phyloP scores from a whole-genome alignment of 345 rosid genomes.

The Eucalyptus regnans region DNA sequence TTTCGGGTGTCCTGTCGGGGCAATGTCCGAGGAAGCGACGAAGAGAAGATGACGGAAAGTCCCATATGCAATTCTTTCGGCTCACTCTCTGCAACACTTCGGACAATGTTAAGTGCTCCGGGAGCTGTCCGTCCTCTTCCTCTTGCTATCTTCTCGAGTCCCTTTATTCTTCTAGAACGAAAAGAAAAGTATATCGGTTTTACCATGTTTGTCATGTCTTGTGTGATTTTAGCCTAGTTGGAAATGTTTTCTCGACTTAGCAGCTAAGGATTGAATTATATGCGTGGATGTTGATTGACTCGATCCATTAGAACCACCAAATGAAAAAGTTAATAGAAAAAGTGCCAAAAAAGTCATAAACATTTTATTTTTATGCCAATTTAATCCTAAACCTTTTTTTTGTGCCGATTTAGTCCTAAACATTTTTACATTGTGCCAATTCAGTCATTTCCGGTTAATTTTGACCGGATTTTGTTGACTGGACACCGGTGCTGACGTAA shows the following conservation, averaged over 20 bases:
- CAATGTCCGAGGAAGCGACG: background rate
- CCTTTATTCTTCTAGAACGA: background rate
- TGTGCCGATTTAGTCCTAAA: too few relatives aligned
- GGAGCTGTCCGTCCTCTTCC: background rate
- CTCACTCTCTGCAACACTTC: background rate
- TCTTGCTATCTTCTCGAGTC: background rate
- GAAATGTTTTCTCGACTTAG: background rate
- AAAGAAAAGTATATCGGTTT: background rate
- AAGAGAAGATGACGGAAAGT: background rate
- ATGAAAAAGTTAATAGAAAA: background rate
- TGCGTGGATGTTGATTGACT: background rate
- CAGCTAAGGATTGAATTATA: background rate
- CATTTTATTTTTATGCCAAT: rapidly evolving
- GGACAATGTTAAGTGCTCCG: background rate
- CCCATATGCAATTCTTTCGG: background rate
- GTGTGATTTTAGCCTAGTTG: background rate
- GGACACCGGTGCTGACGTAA: rapidly evolving
- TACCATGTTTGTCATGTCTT: background rate
- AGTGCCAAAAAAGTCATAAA: too few relatives aligned
- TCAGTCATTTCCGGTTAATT: rapidly evolving
- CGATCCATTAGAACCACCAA: background rate
- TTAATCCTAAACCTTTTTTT: too few relatives aligned
- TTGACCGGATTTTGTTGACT: too few relatives aligned
- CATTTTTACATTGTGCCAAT: too few relatives aligned
- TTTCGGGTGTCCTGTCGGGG: background rate